phyloP scores from a whole-genome alignment of 1,284 basidiomycete genomes.

The Trichosporon sp. region DNA sequence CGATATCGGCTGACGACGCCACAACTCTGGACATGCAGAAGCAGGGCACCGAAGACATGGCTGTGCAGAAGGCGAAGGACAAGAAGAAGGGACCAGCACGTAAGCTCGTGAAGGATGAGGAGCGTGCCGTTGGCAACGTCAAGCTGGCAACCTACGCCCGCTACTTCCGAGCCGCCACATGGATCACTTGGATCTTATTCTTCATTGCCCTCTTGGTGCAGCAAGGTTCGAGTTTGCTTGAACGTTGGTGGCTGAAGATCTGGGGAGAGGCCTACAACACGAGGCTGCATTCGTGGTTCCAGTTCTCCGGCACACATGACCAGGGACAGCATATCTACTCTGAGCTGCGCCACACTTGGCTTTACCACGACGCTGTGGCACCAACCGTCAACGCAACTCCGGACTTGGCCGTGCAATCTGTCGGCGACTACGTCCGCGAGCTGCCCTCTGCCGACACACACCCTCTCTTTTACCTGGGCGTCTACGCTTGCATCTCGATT shows the following conservation, averaged over 20 bases:
- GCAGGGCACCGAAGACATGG: slow-evolving; percentile 44
- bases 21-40: not conserved
- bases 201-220: slow-evolving; percentile 32
- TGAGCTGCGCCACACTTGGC: slow-evolving; percentile 25
- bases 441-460: slow-evolving; percentile 46
- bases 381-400: not conserved
- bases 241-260: slow-evolving; percentile 67
- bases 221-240: slow-evolving; percentile 52
- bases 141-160: slow-evolving; percentile 73
- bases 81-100: slow-evolving; percentile 41
- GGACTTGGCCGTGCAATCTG: slow-evolving; percentile 6
- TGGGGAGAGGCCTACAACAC: slow-evolving; percentile 47
- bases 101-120: slow-evolving; percentile 48
- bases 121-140: slow-evolving; percentile 65
- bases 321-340: slow-evolving; percentile 14
- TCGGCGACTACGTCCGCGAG: not conserved
- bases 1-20: slow-evolving; percentile 21
- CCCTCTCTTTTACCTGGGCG: slow-evolving; percentile 48
- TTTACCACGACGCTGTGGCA: slow-evolving; percentile 19
- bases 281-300: slow-evolving; percentile 21
- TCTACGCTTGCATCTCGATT: slow-evolving; percentile 41
- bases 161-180: slow-evolving; percentile 56
- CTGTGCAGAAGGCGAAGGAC: slow-evolving; percentile 29
- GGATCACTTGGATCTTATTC: slow-evolving; percentile 39
- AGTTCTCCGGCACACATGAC: not conserved